These are phyloP conservation scores for Fusarium sp. DNA, from an alignment of 2,329 filamentous ascomycete species.

Conservation along the genomic window DNA sequence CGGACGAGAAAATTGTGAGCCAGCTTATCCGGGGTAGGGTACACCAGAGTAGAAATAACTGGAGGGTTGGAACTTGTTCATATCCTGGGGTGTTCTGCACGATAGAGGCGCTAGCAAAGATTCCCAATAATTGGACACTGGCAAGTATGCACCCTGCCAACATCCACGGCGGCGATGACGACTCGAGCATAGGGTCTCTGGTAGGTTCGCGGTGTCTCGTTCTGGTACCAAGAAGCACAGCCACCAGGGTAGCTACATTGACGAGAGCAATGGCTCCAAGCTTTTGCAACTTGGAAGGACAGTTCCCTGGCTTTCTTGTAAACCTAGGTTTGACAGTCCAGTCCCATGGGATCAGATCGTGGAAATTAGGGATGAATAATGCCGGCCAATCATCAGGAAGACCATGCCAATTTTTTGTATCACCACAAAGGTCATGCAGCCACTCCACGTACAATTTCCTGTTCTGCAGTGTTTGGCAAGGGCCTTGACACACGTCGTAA, in stretches of 20 bases:
- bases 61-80: not conserved
- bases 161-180: not conserved
- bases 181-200: accelerated
- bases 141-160: conserved; percentile 6
- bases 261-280: conserved; percentile 8
- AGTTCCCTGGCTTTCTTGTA: not conserved
- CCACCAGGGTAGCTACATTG: conserved; percentile 1
- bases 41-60: conserved; percentile 19
- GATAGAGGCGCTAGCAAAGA: not conserved
- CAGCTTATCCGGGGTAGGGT: conserved; percentile 24
- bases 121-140: not conserved
- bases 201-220: accelerated
- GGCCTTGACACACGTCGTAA: too few relatives aligned
- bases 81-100: conserved; percentile 15
- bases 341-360: conserved; percentile 35
- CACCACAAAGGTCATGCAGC: too few relatives aligned
- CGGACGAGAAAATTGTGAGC: not conserved
- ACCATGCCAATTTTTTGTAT: too few relatives aligned
- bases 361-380: too few relatives aligned
- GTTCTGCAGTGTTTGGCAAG: too few relatives aligned
- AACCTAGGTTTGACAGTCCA: conserved; percentile 11
- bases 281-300: not conserved
- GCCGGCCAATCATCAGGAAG: too few relatives aligned
- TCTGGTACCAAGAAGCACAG: not conserved
- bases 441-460: too few relatives aligned